These are phyloP conservation scores for Monosporascus sp. DNA, from an alignment of 2,329 filamentous ascomycete genomes.

Conservation along the genomic window DNA sequence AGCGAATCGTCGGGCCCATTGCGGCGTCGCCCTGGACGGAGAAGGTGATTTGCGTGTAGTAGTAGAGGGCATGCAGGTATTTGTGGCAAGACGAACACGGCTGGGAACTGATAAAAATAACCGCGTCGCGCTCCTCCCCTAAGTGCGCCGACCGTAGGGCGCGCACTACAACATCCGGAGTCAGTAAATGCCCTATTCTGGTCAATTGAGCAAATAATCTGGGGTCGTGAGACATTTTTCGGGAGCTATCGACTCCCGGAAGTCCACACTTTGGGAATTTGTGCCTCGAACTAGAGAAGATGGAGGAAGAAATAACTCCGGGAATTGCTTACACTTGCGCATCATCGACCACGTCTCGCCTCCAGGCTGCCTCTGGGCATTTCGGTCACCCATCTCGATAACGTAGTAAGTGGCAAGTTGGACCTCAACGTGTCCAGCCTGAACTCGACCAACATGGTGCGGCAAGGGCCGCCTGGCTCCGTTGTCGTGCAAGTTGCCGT, in stretches of 20 bases:
- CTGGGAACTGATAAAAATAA: slow-evolving; percentile 18
- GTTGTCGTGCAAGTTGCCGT: slow-evolving; percentile 13
- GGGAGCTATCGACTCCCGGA: too few relatives aligned
- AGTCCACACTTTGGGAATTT: too few relatives aligned
- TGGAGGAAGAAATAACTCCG: too few relatives aligned
- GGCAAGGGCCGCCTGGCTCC: neutral
- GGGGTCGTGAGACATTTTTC: too few relatives aligned
- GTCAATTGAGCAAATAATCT: too few relatives aligned
- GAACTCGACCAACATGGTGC: slow-evolving; percentile 14
- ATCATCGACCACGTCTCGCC: slow-evolving; percentile 6
- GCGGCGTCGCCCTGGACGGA: slow-evolving; percentile 6
- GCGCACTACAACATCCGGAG: too few relatives aligned
- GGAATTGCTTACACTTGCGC: too few relatives aligned
- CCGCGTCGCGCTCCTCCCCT: slow-evolving; percentile 1
- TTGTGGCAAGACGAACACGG: slow-evolving; percentile 14
- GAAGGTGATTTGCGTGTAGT: slow-evolving; percentile 15
- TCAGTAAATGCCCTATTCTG: too few relatives aligned
- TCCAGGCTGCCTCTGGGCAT: neutral
- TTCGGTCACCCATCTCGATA: neutral
- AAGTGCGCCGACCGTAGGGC: slow-evolving; percentile 5
- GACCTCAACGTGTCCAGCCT: slow-evolving; percentile 22
- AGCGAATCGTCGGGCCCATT: slow-evolving; percentile 11
- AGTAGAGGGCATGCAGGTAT: slow-evolving; percentile 13
- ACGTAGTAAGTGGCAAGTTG: slow-evolving; percentile 14
- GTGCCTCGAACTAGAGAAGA: too few relatives aligned